phyloP scores from a whole-genome alignment of 2,329 filamentous ascomycete genomes.

The Curvularia lunata region DNA sequence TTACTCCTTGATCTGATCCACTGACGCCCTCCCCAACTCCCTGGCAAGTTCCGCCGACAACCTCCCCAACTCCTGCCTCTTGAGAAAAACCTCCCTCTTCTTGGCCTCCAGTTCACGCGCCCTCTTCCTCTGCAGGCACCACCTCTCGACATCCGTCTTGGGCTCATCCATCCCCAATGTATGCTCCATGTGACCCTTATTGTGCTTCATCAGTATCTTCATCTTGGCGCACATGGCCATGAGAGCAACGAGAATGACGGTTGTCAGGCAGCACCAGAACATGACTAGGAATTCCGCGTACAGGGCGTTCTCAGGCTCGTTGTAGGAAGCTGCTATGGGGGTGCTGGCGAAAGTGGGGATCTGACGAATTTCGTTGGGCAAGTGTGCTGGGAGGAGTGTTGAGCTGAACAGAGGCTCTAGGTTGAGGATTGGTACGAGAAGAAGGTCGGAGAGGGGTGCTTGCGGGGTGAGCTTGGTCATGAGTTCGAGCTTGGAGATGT shows the following conservation, averaged over 20 bases:
- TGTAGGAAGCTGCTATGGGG: background rate
- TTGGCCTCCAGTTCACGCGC: background rate
- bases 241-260: background rate
- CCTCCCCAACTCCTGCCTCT: background rate
- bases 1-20: background rate
- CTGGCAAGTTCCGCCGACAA: no score
- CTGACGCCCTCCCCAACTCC: background rate
- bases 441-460: constrained; percentile 11
- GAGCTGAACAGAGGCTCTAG: background rate
- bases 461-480: constrained; percentile 4
- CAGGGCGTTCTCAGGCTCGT: background rate
- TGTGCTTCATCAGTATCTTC: constrained; percentile 1
- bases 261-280: constrained; percentile 3
- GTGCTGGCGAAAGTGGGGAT: background rate
- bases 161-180: background rate
- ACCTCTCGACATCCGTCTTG: constrained; percentile 11
- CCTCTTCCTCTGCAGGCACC: constrained; percentile 4
- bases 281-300: background rate
- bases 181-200: background rate
- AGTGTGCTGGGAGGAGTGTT: background rate
- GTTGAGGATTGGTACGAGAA: constrained; percentile 4
- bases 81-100: background rate
- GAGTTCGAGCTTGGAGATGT: constrained; percentile 10
- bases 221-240: constrained; percentile 4
- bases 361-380: background rate